Percentiles rank a stretch among this genome's conserved stretches.
These are phyloP conservation scores for Fusarium heterosporum DNA, from an alignment of 2,329 filamentous ascomycete genomes.

Conservation along the genomic window DNA sequence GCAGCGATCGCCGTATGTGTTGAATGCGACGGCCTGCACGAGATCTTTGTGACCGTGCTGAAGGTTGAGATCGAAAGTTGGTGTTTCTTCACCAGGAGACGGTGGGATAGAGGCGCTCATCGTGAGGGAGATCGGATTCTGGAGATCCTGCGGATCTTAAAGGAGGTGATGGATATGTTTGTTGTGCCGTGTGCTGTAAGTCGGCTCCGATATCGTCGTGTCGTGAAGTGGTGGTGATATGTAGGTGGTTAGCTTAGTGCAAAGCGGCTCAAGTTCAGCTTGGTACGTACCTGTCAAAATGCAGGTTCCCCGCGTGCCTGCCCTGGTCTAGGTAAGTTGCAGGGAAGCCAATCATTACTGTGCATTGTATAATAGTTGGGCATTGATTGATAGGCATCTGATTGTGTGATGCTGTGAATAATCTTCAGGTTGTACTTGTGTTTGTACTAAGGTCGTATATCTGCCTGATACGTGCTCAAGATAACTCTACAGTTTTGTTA, in stretches of 20 bases:
- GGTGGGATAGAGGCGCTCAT: conserved; percentile 51
- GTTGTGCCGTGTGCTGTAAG: not conserved
- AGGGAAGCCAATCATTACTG: conserved; percentile 12
- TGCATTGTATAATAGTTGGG: not conserved
- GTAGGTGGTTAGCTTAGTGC: conserved; percentile 42
- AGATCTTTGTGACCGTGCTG: conserved; percentile 82
- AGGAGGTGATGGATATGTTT: not conserved
- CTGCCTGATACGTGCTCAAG: not conserved
- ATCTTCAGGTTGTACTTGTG: not conserved
- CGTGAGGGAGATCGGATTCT: not conserved
- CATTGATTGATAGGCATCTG: too few species aligned
- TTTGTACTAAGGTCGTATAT: not conserved
- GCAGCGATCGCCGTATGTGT: conserved; percentile 91
- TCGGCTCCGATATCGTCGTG: conserved; percentile 21
- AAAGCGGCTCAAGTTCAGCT: conserved; percentile 44
- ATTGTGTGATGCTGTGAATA: too few species aligned
- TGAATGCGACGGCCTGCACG: conserved; percentile 88
- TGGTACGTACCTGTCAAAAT: conserved; percentile 37
- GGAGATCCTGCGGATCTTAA: not conserved
- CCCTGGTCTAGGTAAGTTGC: not conserved
- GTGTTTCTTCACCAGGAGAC: conserved; percentile 59
- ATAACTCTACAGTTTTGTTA: not conserved
- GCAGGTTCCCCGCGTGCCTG: conserved; percentile 30
- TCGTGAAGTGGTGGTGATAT: conserved; percentile 38
- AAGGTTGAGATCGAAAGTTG: conserved; percentile 69